phyloP scores from a whole-genome alignment of 805 yeast genomes.

The Candida gorgasii region DNA sequence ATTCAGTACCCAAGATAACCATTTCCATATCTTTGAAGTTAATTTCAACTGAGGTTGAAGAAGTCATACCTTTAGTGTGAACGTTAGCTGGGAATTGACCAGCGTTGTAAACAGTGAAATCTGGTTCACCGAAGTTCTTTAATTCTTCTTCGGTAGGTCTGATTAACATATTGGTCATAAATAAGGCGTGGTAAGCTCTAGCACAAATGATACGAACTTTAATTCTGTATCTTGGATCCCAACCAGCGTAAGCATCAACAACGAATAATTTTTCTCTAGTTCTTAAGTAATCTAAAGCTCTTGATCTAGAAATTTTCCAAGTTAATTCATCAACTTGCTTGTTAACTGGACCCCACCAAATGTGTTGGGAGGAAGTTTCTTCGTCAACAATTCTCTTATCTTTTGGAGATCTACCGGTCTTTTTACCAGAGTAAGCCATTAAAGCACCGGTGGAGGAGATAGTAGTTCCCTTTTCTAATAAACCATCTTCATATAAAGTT shows the following conservation, averaged over 20 bases:
- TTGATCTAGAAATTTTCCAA: conserved; percentile 92
- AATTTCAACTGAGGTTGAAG: conserved; percentile 92
- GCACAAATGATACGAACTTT: conserved; percentile 96
- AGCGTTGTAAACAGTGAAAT: conserved; percentile 96
- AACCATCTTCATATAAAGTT: conserved; percentile 90
- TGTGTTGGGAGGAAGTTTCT: conserved; percentile 73
- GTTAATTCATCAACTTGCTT: conserved; percentile 91
- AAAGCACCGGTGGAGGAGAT: conserved; percentile 92
- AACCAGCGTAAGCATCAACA: conserved; percentile 96
- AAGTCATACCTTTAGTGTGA: conserved; percentile 96
- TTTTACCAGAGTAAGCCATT: conserved; percentile 91
- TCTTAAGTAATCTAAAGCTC: conserved; percentile 95
- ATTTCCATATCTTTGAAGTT: conserved; percentile 97
- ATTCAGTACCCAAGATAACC: conserved; percentile 98
- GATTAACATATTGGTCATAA: conserved; percentile 97
- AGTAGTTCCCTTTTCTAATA: conserved; percentile 86
- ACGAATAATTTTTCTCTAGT: conserved; percentile 93
- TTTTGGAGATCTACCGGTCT: conserved; percentile 98
- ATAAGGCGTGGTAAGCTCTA: conserved; percentile 96
- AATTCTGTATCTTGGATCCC: conserved; percentile 98
- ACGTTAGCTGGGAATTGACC: conserved; percentile 99
- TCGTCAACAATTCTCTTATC: conserved; percentile 98
- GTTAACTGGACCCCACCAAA: conserved; percentile 99
- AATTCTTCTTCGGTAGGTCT: conserved; percentile 92
- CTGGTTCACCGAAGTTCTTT: conserved; percentile 91